These are phyloP conservation scores for Geotrichum macrosporum DNA, from an alignment of 1,139 yeast genomes.

Conservation along the genomic window DNA sequence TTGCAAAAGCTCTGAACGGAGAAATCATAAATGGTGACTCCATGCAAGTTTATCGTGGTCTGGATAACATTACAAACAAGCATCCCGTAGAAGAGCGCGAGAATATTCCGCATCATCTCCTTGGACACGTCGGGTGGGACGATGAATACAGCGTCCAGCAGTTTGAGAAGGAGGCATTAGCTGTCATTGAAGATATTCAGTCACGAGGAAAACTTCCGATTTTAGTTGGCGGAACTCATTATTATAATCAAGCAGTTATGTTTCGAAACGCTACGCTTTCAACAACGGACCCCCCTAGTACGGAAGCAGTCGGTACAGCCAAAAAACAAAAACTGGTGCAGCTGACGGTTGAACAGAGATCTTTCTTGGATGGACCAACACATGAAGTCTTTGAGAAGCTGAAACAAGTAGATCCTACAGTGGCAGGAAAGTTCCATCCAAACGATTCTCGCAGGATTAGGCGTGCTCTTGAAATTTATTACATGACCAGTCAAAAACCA, in stretches of 20 bases:
- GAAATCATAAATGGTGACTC: slow-evolving; percentile 95
- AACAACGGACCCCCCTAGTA: slow-evolving; percentile 15
- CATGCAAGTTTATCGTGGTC: slow-evolving; percentile 81
- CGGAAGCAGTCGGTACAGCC: neutral
- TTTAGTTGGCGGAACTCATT: slow-evolving; percentile 94
- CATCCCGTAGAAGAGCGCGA: slow-evolving; percentile 76
- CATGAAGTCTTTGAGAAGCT: slow-evolving; percentile 48
- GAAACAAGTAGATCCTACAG: slow-evolving; percentile 56
- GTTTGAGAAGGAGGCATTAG: slow-evolving; percentile 65
- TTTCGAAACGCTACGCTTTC: slow-evolving; percentile 59
- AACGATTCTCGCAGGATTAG: slow-evolving; percentile 75
- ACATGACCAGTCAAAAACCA: slow-evolving; percentile 60
- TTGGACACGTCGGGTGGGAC: slow-evolving; percentile 76
- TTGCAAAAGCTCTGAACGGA: slow-evolving; percentile 75
- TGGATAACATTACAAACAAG: slow-evolving; percentile 81
- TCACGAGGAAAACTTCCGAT: slow-evolving; percentile 72
- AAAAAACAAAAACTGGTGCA: slow-evolving; percentile 19
- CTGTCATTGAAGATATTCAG: slow-evolving; percentile 57
- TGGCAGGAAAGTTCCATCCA: slow-evolving; percentile 85
- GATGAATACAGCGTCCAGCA: slow-evolving; percentile 82
- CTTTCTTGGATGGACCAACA: slow-evolving; percentile 53
- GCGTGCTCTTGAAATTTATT: slow-evolving; percentile 77
- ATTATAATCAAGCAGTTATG: slow-evolving; percentile 73
- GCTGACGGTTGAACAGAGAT: slow-evolving; percentile 39
- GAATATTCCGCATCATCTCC: slow-evolving; percentile 77